Conservation (phyloP, 495 filamentous ascomycete genomes). For the Trichoderma erinaceum region DNA sequence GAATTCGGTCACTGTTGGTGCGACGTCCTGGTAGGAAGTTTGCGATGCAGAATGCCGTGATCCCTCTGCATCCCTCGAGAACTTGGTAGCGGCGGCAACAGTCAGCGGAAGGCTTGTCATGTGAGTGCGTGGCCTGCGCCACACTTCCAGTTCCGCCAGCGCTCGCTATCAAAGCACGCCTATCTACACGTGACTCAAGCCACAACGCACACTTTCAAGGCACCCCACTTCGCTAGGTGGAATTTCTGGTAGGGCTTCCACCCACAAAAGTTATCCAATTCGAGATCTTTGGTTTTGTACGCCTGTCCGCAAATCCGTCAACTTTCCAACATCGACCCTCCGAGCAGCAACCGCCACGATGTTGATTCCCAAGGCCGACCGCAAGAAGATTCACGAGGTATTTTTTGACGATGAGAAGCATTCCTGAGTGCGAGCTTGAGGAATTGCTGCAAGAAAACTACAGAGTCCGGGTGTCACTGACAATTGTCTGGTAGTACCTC, state of each 20-base stretch:
- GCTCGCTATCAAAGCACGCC: neutral
- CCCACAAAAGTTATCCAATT: slow-evolving; percentile 20
- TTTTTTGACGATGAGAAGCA: slow-evolving; percentile 16
- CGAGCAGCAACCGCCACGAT: slow-evolving; percentile 52
- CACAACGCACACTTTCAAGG: slow-evolving; percentile 19
- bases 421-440: slow-evolving; percentile 3
- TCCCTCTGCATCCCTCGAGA: neutral
- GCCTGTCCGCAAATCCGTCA: slow-evolving; percentile 14
- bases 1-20: neutral
- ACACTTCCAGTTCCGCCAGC: neutral
- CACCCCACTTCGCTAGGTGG: slow-evolving; percentile 18
- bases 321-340: slow-evolving; percentile 38
- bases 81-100: neutral
- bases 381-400: slow-evolving; percentile 96
- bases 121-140: slow-evolving; percentile 12
- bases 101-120: neutral
- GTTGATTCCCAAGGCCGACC: slow-evolving; percentile 99
- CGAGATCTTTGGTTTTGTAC: slow-evolving; percentile 12
- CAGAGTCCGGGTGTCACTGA: slow-evolving; percentile 17
- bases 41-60: neutral
- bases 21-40: neutral
- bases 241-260: slow-evolving; percentile 18
- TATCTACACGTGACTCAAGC: slow-evolving; percentile 18
- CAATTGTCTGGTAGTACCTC: slow-evolving; percentile 71
- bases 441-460: neutral